Evolutionary conservation across 768 basidiomycete species (phyloP).

Genomic region (Coprinopsis marcescibilis): DNA sequence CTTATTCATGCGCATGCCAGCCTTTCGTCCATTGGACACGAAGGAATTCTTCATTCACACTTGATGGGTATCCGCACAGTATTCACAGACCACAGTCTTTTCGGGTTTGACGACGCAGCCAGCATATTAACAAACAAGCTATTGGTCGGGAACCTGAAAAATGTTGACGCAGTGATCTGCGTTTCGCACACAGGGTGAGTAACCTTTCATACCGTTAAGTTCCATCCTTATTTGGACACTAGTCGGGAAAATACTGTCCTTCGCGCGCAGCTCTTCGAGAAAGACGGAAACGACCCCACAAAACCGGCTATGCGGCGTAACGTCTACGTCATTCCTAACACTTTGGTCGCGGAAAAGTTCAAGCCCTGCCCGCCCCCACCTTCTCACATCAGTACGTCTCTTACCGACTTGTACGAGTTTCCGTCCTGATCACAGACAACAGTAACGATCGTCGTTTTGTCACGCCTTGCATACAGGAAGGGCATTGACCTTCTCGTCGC

Average conservation of each 20-base stretch:
- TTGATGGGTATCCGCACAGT: slow-evolving; percentile 84
- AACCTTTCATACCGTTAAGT: neutral
- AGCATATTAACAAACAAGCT: slow-evolving; percentile 98
- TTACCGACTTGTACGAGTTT: neutral
- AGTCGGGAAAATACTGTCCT: slow-evolving; percentile 98
- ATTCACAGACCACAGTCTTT: slow-evolving; percentile 95
- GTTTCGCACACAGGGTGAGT: slow-evolving; percentile 93
- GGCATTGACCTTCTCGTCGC: slow-evolving; percentile 94
- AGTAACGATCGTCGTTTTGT: slow-evolving; percentile 92
- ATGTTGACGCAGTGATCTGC: slow-evolving; percentile 92
- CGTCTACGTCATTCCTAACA: slow-evolving; percentile 92
- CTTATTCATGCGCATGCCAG: slow-evolving; percentile 91
- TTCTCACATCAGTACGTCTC: slow-evolving; percentile 50
- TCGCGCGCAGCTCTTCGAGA: slow-evolving; percentile 70
- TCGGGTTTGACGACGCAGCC: slow-evolving; percentile 95
- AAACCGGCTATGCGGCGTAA: slow-evolving; percentile 44
- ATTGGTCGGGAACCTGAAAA: slow-evolving; percentile 75
- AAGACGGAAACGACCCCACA: slow-evolving; percentile 36
- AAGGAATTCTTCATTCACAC: slow-evolving; percentile 86
- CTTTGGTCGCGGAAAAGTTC: slow-evolving; percentile 84
- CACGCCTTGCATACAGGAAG: slow-evolving; percentile 90
- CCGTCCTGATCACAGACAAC: neutral
- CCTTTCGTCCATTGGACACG: slow-evolving; percentile 86
- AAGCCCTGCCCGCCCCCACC: slow-evolving; percentile 49
- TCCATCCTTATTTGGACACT: slow-evolving; percentile 2